These are phyloP conservation scores for Canna indica DNA, from an alignment of 176 grass and related monocot species.

Conservation along the genomic window DNA sequence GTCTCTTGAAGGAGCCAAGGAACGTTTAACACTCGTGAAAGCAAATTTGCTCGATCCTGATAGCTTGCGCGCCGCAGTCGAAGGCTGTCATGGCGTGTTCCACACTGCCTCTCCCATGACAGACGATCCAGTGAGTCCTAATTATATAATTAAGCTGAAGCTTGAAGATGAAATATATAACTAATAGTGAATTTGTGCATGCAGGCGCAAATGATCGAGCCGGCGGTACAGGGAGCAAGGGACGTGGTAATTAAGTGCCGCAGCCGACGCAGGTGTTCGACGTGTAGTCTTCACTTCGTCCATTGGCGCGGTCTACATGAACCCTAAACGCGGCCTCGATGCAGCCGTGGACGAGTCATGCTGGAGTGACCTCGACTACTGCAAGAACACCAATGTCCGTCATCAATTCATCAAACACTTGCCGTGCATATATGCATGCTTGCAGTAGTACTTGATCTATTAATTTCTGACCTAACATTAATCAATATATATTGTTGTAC, in stretches of 20 bases:
- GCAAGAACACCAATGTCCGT: slow-evolving; percentile 57
- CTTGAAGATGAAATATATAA: too few species aligned
- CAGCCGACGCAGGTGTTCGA: slow-evolving; percentile 19
- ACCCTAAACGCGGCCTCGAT: slow-evolving; percentile 35
- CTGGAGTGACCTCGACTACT: slow-evolving; percentile 87
- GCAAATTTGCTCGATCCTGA: slow-evolving; percentile 37
- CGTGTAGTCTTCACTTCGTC: slow-evolving; percentile 78
- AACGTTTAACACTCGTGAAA: slow-evolving; percentile 31
- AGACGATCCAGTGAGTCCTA: slow-evolving; percentile 49
- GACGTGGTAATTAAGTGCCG: slow-evolving; percentile 46
- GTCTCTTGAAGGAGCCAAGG: slow-evolving; percentile 27
- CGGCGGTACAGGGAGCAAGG: slow-evolving; percentile 46
- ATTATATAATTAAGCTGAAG: too few species aligned
- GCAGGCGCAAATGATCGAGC: slow-evolving; percentile 73
- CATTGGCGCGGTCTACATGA: slow-evolving; percentile 74
- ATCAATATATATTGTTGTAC: too few species aligned
- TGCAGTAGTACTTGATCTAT: too few species aligned
- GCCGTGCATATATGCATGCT: too few species aligned
- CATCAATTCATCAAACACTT: not conserved
- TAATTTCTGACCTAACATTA: too few species aligned
- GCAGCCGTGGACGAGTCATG: slow-evolving; percentile 53
- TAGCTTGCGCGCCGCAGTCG: slow-evolving; percentile 29
- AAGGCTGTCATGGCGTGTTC: slow-evolving; percentile 53
- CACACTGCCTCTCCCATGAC: slow-evolving; percentile 51
- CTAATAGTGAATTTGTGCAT: too few species aligned